phyloP scores from a whole-genome alignment of 2,329 filamentous ascomycete genomes.

The Thermoascus crustaceus region DNA sequence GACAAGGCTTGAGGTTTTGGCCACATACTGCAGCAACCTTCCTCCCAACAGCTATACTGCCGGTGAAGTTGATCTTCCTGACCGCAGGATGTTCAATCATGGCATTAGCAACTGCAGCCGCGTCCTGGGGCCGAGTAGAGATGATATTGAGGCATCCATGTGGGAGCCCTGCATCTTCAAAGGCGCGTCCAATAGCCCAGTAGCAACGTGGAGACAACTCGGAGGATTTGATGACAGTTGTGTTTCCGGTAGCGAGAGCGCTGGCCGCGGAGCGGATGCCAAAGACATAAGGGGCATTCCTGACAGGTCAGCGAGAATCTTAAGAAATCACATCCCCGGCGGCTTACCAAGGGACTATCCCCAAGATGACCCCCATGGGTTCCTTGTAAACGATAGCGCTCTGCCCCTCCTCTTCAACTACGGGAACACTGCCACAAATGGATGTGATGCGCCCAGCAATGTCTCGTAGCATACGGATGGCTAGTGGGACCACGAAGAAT shows the following conservation, averaged over 20 bases:
- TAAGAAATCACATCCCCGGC: background rate
- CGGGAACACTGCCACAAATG: no score
- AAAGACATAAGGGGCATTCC: slow-evolving; percentile 48
- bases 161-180: slow-evolving; percentile 66
- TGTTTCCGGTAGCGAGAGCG: slow-evolving; percentile 64
- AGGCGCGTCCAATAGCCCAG: slow-evolving; percentile 52
- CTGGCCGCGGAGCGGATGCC: slow-evolving; percentile 45
- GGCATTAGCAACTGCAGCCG: slow-evolving; percentile 56
- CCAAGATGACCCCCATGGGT: slow-evolving; percentile 68
- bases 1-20: slow-evolving; percentile 63
- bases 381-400: slow-evolving; percentile 61
- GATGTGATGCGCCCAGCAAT: no score
- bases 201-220: slow-evolving; percentile 58
- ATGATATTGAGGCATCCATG: slow-evolving; percentile 66
- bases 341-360: slow-evolving; percentile 67
- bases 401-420: no score
- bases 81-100: slow-evolving; percentile 59
- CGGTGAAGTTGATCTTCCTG: slow-evolving; percentile 69
- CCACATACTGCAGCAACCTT: slow-evolving; percentile 61
- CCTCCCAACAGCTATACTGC: slow-evolving; percentile 59
- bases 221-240: slow-evolving; percentile 61
- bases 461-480: no score
- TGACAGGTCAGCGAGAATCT: slow-evolving; percentile 14
- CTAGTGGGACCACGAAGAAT: no score
- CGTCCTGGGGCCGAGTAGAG: slow-evolving; percentile 52